A percentile compares a stretch with the other conserved stretches of the same genome.
phyloP scores from a whole-genome alignment of 2,329 filamentous ascomycete genomes.

The Diaporthe amygdali region DNA sequence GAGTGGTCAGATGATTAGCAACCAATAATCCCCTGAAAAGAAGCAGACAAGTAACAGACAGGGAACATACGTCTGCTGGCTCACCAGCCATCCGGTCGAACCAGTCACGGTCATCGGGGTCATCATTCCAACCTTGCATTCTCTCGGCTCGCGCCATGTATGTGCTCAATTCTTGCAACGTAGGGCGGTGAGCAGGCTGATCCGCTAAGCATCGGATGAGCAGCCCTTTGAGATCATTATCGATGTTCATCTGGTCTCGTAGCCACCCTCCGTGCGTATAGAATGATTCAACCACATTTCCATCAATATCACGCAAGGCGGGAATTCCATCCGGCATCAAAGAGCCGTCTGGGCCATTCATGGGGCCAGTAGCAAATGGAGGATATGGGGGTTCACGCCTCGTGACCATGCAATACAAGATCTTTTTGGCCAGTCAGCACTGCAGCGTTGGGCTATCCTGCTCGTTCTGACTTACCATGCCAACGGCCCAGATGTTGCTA shows the following conservation, averaged over 20 bases:
- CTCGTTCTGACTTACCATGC: neutral
- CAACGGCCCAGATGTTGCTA: neutral
- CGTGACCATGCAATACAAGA: neutral
- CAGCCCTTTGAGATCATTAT: neutral
- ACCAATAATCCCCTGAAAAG: neutral
- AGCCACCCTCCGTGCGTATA: neutral
- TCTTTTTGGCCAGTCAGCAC: neutral
- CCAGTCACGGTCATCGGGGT: neutral
- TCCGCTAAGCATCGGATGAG: conserved; percentile 7
- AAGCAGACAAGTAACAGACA: too few relatives aligned
- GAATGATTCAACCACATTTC: neutral
- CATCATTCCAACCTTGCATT: neutral
- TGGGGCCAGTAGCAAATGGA: neutral
- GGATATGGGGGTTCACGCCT: neutral
- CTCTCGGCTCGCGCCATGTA: neutral
- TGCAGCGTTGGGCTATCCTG: neutral
- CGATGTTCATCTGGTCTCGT: neutral
- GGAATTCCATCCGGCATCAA: neutral
- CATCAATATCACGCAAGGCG: neutral
- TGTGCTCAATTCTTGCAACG: neutral
- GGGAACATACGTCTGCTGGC: neutral
- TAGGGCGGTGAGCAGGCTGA: neutral
- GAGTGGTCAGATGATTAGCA: too few relatives aligned
- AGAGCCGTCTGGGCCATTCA: neutral
- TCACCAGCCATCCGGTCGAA: neutral